These are phyloP conservation scores for Massospora cicadina DNA, from an alignment of 371 early-diverging fungal species.

Conservation along the genomic window DNA sequence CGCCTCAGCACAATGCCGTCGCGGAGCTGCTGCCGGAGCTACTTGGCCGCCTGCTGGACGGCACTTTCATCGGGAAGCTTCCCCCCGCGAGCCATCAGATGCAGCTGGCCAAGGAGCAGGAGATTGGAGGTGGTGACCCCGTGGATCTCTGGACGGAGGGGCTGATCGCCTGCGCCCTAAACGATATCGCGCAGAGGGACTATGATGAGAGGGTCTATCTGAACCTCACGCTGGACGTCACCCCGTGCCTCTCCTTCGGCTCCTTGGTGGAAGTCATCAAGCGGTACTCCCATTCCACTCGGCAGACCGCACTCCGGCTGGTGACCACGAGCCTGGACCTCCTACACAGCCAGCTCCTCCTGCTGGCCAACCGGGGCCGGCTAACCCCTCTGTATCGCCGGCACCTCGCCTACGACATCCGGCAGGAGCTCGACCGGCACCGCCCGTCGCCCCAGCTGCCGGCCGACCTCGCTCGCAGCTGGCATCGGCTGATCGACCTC, in stretches of 20 bases:
- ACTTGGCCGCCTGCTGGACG: neutral
- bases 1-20: neutral
- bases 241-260: neutral
- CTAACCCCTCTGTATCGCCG: neutral
- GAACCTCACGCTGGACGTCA: neutral
- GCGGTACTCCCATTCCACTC: neutral
- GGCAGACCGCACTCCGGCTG: neutral
- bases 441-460: neutral
- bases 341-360: neutral
- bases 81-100: neutral
- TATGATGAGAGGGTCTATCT: neutral
- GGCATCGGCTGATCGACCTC: neutral
- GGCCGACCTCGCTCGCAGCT: neutral
- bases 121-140: neutral
- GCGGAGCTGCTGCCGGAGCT: neutral
- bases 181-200: neutral
- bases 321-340: neutral
- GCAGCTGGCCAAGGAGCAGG: neutral
- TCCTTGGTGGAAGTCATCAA: neutral
- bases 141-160: neutral
- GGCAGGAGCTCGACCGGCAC: neutral
- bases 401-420: neutral
- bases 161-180: neutral
- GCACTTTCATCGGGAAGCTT: neutral
- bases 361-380: neutral